phyloP scores from a whole-genome alignment of 345 rosid genomes.

The Triadica sebifera region DNA sequence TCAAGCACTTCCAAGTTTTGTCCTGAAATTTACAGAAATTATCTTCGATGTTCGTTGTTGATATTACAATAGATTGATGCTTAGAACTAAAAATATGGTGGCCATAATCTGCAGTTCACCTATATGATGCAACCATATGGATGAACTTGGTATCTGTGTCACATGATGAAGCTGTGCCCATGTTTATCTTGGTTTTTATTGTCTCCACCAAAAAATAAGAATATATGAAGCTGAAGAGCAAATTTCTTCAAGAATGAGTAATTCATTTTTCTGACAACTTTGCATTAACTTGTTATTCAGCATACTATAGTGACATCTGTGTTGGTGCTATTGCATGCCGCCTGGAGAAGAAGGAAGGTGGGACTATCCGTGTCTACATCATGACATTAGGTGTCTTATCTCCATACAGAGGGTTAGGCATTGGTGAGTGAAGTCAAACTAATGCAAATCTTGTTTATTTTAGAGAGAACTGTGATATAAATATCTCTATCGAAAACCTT shows the following conservation, averaged over 20 bases:
- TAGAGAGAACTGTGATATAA: not conserved
- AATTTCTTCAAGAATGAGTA: not conserved
- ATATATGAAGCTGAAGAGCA: not conserved
- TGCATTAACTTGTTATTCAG: conserved; percentile 35
- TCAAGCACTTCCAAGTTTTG: not conserved
- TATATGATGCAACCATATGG: not conserved
- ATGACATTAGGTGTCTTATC: conserved; percentile 98
- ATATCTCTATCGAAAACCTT: not conserved
- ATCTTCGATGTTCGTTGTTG: not conserved
- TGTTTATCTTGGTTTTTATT: not conserved
- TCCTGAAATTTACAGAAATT: not conserved
- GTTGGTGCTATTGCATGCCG: conserved; percentile 97
- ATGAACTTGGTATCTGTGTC: not conserved
- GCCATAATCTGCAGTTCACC: too few relatives aligned
- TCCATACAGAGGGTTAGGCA: conserved; percentile 90
- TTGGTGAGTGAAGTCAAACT: conserved; percentile 53
- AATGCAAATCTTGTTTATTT: not conserved
- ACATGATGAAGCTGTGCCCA: not conserved
- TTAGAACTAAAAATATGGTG: not conserved
- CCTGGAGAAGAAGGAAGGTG: conserved; percentile 88
- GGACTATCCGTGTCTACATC: conserved; percentile 69
- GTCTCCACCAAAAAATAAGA: not conserved
- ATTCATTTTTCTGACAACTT: conserved; percentile 6
- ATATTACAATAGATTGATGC: not conserved
- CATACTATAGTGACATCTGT: conserved; percentile 88